Base-by-base conservation (phyloP, 2,329 filamentous ascomycete genomes). In the Bipolaris sorokiniana region DNA sequence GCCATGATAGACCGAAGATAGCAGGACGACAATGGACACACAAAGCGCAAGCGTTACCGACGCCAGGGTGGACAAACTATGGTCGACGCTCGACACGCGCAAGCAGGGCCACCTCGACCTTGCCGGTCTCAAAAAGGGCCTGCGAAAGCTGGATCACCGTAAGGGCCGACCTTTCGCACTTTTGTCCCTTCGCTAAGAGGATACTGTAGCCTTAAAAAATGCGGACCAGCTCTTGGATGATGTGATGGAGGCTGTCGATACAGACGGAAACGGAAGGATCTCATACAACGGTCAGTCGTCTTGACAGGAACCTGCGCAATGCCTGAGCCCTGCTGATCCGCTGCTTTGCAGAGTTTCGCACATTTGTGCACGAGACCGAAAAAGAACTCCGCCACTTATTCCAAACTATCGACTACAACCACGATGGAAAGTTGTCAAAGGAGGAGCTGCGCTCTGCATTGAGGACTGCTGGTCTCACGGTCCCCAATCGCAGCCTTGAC, bases 141-240 rank as follows among this genome's bases (percentile, higher is more conserved):
- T 99, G 72, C 87, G 83, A 75, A 90, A 88, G 77, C 92, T 98
- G 71, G 93, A 98, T 76, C 95, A 99, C 76, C 95, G 92, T 96
- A 79, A 79, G 88, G 75, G 7, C 20, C 42, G 13, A 37, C 40
- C 58, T 37, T 48, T 56, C 40, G 41, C 26, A 44, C 42, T 47
- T 23, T 54, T 50, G 42, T 48, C 36, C 33, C 51, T 33, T 41
- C 40, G 57, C 62, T 70, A 67, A 73, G 60, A 68, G 61, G 56
- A 62, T 22, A 63, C 58, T 64, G 64, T 68, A 88, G 87, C 89
- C 62, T 79, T 99, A 72, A 96, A 97, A 81, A 95, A 97, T 83
- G 95, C 95, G 73, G 90, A 96, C 76, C 82, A 86, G 36, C 87
- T 98, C 82, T 84, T 99, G 61, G 85, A 86, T 72, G 88, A 90